Evolutionary conservation across 2,329 filamentous ascomycete species (phyloP), one percentile per base, ranked within the genome.

Genomic region (Colletotrichum neosansevieriae): DNA sequence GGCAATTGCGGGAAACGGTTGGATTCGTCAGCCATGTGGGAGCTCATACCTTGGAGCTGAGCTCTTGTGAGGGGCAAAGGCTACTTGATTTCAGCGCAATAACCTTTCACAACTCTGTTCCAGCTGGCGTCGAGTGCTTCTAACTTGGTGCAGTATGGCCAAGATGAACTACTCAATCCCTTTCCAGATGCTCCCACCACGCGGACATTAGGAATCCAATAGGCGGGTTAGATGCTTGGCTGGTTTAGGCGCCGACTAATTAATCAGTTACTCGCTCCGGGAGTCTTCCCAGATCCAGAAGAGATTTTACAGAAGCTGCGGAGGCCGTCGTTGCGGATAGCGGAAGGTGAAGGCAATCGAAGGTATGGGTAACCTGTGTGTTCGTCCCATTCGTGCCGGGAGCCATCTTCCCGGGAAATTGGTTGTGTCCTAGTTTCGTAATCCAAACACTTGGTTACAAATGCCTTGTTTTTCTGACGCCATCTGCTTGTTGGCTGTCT

Each of bases 301-400:
- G 24, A 53, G 24, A 24, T 32, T 38, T 42, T 13, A n/a, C 24
- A 21, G 40, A 34, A 17, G 13, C 54, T 32, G 49, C 17, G 34
- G 53, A 59, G 34, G 19, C 38, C 57, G 57, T 62, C 47, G 32
- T 62, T 66, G 63, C 49, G 40, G 49, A 62, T 47, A 11, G 12
- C 49, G 58, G 63, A 54, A 54, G 58, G 40, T 47, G 63, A 47
- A 47, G 58, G 40, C 57, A 42, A 62, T n/a, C 9, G 40, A 21
- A 62, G 49, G 63, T 62, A 66, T 62, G 63, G 58, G 19, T 54
- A 62, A 40, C 63, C 63, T 53, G 19, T 53, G 53, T 58, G 65
- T 64, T 65, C 65, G 54, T 65, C 60, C 65, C 60, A 67, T 63
- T 45, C 38, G 51, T 45, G 64, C 59, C 38, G 29, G 64, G 51